phyloP scores from a whole-genome alignment of 2,329 filamentous ascomycete genomes.

The Fusarium domesticum region DNA sequence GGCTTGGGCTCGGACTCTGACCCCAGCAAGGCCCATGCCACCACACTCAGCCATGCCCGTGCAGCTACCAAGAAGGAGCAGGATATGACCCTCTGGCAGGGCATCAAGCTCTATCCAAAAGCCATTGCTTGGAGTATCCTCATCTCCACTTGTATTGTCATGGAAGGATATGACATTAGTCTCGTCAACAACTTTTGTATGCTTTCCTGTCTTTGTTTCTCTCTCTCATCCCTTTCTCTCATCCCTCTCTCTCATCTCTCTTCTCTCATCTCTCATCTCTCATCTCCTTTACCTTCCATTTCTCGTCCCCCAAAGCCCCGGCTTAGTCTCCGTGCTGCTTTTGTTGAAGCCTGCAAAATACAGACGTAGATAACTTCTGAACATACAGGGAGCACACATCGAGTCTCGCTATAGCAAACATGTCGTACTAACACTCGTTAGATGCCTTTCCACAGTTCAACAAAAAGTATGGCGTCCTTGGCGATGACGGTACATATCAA shows the following conservation, averaged over 20 bases:
- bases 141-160: conserved; percentile 86
- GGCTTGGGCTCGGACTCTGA: too few species aligned
- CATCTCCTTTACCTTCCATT: too few species aligned
- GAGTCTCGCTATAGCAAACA: too few species aligned
- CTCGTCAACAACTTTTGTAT: conserved; percentile 77
- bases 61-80: conserved; percentile 60
- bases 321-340: background rate
- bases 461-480: conserved; percentile 52
- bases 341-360: background rate
- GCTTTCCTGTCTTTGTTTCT: conserved; percentile 6
- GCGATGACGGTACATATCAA: conserved; percentile 47
- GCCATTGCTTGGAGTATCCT: conserved; percentile 79
- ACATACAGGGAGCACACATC: too few species aligned
- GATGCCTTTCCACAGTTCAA: conserved; percentile 57
- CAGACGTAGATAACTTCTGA: too few species aligned
- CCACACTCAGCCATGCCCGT: conserved; percentile 36
- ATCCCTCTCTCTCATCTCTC: too few species aligned
- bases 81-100: conserved; percentile 70
- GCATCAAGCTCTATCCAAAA: conserved; percentile 80
- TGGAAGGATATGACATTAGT: conserved; percentile 86
- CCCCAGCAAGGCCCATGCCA: conserved; percentile 28
- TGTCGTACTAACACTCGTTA: conserved; percentile 25
- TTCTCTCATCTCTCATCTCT: too few species aligned
- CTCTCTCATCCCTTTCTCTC: background rate
- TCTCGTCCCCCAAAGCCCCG: too few species aligned